phyloP scores from a whole-genome alignment of 106 monocot species.

The Narthecium ossifragum region DNA sequence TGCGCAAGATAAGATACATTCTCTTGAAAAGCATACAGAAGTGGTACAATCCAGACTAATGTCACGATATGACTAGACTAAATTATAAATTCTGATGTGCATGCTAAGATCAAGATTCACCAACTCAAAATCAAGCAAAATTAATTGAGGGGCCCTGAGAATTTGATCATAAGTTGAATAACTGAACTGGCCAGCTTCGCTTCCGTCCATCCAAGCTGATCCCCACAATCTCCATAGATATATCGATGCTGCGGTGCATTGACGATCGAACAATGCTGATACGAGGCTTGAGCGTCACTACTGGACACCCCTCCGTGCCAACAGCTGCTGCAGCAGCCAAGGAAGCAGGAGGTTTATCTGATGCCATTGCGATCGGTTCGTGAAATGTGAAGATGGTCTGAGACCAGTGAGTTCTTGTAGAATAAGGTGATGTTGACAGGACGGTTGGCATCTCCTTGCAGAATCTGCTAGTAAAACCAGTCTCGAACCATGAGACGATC shows the following conservation, averaged over 20 bases:
- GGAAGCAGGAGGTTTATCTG: constrained; percentile 2
- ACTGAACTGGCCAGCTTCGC: constrained; percentile 56
- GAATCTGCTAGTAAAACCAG: constrained; percentile 70
- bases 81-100: no score
- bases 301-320: constrained; percentile 56
- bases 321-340: constrained; percentile 18
- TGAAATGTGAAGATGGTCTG: constrained; percentile 91
- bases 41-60: no score
- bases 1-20: no score
- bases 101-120: background rate
- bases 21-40: no score
- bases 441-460: constrained; percentile 65
- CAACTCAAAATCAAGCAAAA: constrained; percentile 2
- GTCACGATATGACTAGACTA: no score
- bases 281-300: constrained; percentile 30
- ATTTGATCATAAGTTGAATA: constrained; percentile 48
- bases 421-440: constrained; percentile 77
- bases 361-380: constrained; percentile 70
- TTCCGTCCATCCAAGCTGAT: constrained; percentile 44
- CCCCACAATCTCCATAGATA: constrained; percentile 66
- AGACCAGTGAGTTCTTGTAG: constrained; percentile 74
- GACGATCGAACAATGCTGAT: constrained; percentile 78
- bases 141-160: background rate
- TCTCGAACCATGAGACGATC: constrained; percentile 89
- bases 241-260: constrained; percentile 67